phyloP scores from a whole-genome alignment of 805 yeast genomes.

The Torulaspora franciscae region DNA sequence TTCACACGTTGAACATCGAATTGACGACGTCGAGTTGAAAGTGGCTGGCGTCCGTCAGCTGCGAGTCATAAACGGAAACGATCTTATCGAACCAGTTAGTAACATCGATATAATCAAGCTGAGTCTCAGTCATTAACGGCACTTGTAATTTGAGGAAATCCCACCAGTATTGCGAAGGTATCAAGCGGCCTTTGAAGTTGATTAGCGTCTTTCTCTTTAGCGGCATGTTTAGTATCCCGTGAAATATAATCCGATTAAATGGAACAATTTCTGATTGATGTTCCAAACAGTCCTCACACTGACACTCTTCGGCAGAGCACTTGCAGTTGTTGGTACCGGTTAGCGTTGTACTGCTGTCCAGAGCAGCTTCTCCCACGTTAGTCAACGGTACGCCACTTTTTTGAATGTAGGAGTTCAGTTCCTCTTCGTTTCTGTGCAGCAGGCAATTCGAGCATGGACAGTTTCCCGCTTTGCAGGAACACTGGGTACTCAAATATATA shows the following conservation, averaged over 20 bases:
- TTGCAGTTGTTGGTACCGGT: constrained; percentile 16
- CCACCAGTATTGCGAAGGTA: constrained; percentile 37
- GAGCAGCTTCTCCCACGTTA: constrained; percentile 26
- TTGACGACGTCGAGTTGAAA: constrained; percentile 7
- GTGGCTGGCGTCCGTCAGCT: constrained; percentile 17
- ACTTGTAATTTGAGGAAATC: constrained; percentile 27
- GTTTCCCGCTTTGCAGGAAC: constrained; percentile 32
- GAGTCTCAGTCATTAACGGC: constrained; percentile 22
- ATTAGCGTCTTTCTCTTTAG: constrained; percentile 29
- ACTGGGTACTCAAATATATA: constrained; percentile 31
- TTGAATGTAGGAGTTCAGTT: constrained; percentile 28
- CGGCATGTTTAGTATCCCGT: constrained; percentile 27
- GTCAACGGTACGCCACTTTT: constrained; percentile 33
- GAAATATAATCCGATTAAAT: constrained; percentile 23
- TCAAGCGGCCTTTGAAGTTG: constrained; percentile 26
- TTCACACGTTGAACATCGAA: constrained; percentile 10
- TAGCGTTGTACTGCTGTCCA: constrained; percentile 10
- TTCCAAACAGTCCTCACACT: constrained; percentile 22
- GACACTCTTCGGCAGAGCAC: constrained; percentile 25
- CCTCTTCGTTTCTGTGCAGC: constrained; percentile 35
- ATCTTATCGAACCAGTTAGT: constrained; percentile 30
- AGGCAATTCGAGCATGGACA: constrained; percentile 35
- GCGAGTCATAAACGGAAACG: constrained; percentile 16
- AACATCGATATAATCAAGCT: constrained; percentile 24
- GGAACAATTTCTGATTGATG: constrained; percentile 31